A percentile compares a stretch with the other conserved stretches of the same genome.
phyloP scores from a whole-genome alignment of 768 basidiomycete species.

The Agaricus subrufescens region DNA sequence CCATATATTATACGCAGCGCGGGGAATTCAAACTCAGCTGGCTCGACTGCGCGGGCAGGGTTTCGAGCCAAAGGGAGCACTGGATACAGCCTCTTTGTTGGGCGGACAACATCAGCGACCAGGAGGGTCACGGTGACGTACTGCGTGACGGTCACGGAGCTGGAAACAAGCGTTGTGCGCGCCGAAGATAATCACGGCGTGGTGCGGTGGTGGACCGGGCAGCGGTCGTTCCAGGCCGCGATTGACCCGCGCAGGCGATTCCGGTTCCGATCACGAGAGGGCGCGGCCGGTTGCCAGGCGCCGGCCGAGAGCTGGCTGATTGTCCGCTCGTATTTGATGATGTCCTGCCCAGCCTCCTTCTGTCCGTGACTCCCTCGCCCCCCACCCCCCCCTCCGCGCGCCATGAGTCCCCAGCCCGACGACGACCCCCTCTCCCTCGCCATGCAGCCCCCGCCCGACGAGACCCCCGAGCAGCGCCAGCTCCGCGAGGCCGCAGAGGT shows the following conservation, averaged over 20 bases:
- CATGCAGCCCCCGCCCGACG: slow-evolving; percentile 60
- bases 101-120: too few species aligned
- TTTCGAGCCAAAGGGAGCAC: too few species aligned
- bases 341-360: slow-evolving; percentile 3
- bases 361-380: slow-evolving; percentile 9
- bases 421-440: slow-evolving; percentile 62
- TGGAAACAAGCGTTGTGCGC: too few species aligned
- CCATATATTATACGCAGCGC: too few species aligned
- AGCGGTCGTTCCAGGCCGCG: too few species aligned
- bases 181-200: too few species aligned
- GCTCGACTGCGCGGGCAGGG: too few species aligned
- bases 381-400: slow-evolving; percentile 4
- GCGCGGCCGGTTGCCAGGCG: not conserved
- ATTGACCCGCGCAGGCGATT: too few species aligned
- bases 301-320: not conserved
- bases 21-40: too few species aligned
- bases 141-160: too few species aligned
- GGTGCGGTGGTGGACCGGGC: too few species aligned
- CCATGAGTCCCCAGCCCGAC: slow-evolving; percentile 26
- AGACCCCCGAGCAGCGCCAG: slow-evolving; percentile 52
- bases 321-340: slow-evolving; percentile 7
- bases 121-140: too few species aligned
- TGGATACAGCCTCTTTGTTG: not conserved
- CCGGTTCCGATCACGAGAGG: not conserved
- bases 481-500: slow-evolving; percentile 56